These are phyloP conservation scores for Zygosaccharomyces bailii DNA, from an alignment of 805 yeast species.

Conservation along the genomic window DNA sequence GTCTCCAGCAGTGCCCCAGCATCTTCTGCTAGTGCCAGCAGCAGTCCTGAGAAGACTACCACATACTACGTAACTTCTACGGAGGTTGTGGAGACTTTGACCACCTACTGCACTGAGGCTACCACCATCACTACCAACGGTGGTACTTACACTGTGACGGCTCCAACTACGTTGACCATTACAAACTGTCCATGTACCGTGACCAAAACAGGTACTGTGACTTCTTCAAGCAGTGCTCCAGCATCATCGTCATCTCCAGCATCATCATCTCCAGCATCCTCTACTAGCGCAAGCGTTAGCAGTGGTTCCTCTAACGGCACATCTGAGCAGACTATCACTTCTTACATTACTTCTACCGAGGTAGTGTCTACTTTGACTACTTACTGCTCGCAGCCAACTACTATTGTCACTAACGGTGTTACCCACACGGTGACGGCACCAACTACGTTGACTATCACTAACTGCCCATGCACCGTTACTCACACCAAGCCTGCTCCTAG, in stretches of 20 bases:
- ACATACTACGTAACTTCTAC: constrained; percentile 30
- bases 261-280: too few relatives aligned
- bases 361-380: too few relatives aligned
- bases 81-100: constrained; percentile 61
- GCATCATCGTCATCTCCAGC: too few relatives aligned
- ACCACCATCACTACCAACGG: constrained; percentile 64
- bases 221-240: constrained; percentile 9
- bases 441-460: constrained; percentile 80
- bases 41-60: not conserved
- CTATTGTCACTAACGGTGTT: too few relatives aligned
- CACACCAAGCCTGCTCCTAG: too few relatives aligned
- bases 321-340: too few relatives aligned
- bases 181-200: constrained; percentile 85
- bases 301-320: too few relatives aligned
- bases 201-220: constrained; percentile 17
- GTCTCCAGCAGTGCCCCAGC: not conserved
- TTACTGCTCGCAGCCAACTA: too few relatives aligned
- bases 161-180: constrained; percentile 77
- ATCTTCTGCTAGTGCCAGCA: not conserved
- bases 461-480: constrained; percentile 70
- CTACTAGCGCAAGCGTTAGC: too few relatives aligned
- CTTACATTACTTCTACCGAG: too few relatives aligned
- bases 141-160: constrained; percentile 71
- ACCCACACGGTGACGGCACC: too few relatives aligned
- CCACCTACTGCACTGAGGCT: constrained; percentile 80